A percentile compares a stretch with the other conserved stretches of the same genome.
phyloP scores from a whole-genome alignment of 208 protist species.

The Leishmania tarentolae region DNA sequence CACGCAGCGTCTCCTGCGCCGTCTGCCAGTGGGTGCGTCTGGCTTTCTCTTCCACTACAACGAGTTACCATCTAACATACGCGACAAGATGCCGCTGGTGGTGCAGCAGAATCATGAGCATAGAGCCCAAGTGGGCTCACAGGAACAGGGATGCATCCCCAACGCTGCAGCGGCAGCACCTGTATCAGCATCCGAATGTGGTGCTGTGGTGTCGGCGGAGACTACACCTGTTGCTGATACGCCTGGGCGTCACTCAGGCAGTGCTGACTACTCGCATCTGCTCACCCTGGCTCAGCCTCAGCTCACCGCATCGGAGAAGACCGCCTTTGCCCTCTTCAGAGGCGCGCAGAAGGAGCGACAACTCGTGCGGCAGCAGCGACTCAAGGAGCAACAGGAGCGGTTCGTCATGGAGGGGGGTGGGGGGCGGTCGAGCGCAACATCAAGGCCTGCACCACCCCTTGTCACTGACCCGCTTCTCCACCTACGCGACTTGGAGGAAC shows the following conservation, averaged over 20 bases:
- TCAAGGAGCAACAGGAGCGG: neutral
- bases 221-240: neutral
- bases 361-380: neutral
- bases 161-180: neutral
- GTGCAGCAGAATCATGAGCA: neutral
- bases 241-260: neutral
- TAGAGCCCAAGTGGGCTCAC: neutral
- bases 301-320: constrained; percentile 6
- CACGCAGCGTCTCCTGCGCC: constrained; percentile 47
- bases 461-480: constrained; percentile 6
- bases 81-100: constrained; percentile 19
- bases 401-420: neutral
- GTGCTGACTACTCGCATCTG: neutral
- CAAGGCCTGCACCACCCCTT: neutral
- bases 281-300: constrained; percentile 15
- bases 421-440: neutral
- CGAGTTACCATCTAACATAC: constrained; percentile 47
- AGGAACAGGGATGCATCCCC: neutral
- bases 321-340: constrained; percentile 11
- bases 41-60: constrained; percentile 39
- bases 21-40: constrained; percentile 37
- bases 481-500: constrained; percentile 24
- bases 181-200: neutral
- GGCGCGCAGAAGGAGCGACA: constrained; percentile 16
- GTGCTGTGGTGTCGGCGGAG: neutral